Percentiles rank a stretch among this genome's conserved stretches.
Conservation (phyloP, 2,329 filamentous ascomycete genomes). For the Aspergillus sp. region DNA sequence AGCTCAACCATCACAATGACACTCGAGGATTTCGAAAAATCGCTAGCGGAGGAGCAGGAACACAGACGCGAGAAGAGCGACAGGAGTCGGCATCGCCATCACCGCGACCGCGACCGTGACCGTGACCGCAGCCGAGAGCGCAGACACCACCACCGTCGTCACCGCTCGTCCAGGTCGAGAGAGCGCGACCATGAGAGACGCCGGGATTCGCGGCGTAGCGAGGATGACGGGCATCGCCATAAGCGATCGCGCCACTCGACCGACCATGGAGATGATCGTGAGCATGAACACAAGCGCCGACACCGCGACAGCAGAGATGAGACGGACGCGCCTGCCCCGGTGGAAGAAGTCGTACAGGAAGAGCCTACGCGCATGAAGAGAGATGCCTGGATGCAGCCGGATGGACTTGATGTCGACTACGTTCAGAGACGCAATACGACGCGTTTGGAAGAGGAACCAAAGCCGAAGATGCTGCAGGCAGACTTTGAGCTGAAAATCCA, state of each 20-base stretch:
- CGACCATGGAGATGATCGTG: conserved; percentile 53
- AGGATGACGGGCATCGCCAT: conserved; percentile 60
- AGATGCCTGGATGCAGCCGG: conserved; percentile 95
- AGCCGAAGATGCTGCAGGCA: conserved; percentile 47
- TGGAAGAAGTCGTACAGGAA: conserved; percentile 43
- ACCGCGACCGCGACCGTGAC: conserved; percentile 31
- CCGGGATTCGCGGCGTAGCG: conserved; percentile 45
- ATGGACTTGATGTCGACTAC: conserved; percentile 81
- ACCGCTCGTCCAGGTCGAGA: conserved; percentile 40
- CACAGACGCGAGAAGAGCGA: conserved; percentile 41
- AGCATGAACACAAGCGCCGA: conserved; percentile 51
- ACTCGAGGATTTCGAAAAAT: conserved; percentile 75
- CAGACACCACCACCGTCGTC: conserved; percentile 36
- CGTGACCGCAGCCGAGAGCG: conserved; percentile 44
- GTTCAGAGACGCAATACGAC: conserved; percentile 62
- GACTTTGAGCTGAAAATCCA: conserved; percentile 73
- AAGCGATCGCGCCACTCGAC: conserved; percentile 64
- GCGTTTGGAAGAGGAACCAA: conserved; percentile 47
- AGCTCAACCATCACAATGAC: conserved; percentile 50
- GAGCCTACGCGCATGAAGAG: conserved; percentile 57
- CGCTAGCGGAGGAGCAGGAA: conserved; percentile 62
- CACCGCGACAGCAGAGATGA: conserved; percentile 45
- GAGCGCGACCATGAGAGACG: conserved; percentile 38
- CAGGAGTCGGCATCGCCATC: conserved; percentile 36
- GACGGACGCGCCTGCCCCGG: conserved; percentile 35